These are phyloP conservation scores for Aethionema arabicum DNA, from an alignment of 345 rosid species.

Conservation along the genomic window DNA sequence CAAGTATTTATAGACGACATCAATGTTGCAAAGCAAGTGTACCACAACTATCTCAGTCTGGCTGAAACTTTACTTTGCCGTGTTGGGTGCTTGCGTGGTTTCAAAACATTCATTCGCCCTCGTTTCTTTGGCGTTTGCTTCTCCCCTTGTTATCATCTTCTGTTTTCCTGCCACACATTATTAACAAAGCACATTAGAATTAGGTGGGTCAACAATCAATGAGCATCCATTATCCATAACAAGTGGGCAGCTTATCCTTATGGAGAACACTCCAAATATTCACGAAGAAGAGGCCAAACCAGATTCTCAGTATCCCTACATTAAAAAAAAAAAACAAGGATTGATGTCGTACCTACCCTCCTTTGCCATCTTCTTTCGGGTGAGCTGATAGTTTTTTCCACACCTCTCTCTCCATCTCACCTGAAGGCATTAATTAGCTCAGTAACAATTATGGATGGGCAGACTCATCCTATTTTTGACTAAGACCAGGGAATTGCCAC, in stretches of 20 bases:
- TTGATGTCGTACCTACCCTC: slow-evolving; percentile 26
- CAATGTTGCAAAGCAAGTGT: background rate
- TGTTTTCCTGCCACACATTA: slow-evolving; percentile 21
- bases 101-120: slow-evolving; percentile 8
- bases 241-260: too few species aligned
- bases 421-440: slow-evolving; percentile 27
- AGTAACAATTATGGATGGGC: background rate
- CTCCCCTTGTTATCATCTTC: slow-evolving; percentile 4
- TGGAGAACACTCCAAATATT: too few species aligned
- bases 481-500: slow-evolving; percentile 5
- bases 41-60: background rate
- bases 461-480: background rate
- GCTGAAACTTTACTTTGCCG: background rate
- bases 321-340: slow-evolving; percentile 8
- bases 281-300: background rate
- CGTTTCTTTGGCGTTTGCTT: background rate
- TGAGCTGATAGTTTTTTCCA: slow-evolving; percentile 30
- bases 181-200: slow-evolving; percentile 10
- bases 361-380: background rate
- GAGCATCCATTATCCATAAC: background rate
- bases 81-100: slow-evolving; percentile 8
- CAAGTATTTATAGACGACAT: background rate
- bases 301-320: background rate
- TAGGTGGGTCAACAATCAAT: slow-evolving; percentile 7
- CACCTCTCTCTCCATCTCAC: slow-evolving; percentile 29